phyloP scores from a whole-genome alignment of 371 early-diverging fungal species.

The Mucor plumbeus region DNA sequence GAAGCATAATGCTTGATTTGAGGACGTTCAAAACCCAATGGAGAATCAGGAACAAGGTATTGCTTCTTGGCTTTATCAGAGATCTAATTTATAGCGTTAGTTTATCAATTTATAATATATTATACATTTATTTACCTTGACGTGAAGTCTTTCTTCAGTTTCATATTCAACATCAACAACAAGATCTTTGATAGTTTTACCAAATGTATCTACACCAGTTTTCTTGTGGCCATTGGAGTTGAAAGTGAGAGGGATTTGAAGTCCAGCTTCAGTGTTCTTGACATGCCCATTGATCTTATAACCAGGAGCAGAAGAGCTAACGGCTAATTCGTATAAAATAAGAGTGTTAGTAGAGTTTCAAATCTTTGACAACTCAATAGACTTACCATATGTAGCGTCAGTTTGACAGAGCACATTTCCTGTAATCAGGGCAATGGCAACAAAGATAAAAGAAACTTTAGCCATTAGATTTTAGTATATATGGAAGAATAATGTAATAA shows the following conservation, averaged over 20 bases:
- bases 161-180: conserved; percentile 55
- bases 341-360: background rate
- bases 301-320: conserved; percentile 32
- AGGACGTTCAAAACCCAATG: conserved; percentile 44
- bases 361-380: background rate
- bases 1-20: conserved; percentile 9
- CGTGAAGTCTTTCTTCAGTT: conserved; percentile 53
- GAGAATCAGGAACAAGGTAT: conserved; percentile 59
- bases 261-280: conserved; percentile 32
- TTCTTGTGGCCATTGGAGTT: conserved; percentile 12
- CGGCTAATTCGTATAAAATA: conserved; percentile 4
- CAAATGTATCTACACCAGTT: conserved; percentile 31
- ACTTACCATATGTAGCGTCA: conserved; percentile 26
- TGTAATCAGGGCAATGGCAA: conserved; percentile 30
- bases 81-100: conserved; percentile 31
- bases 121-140: conserved; percentile 37
- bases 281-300: conserved; percentile 39
- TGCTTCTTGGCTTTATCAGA: conserved; percentile 53
- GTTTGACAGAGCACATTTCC: conserved; percentile 21
- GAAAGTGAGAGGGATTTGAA: conserved; percentile 35
- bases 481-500: background rate
- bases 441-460: conserved; percentile 29
- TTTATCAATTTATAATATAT: background rate
- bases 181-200: conserved; percentile 50
- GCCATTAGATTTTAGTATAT: conserved; percentile 15